These are phyloP conservation scores for Pythium myriotylum DNA, from an alignment of 352 stramenopile species.

Conservation along the genomic window DNA sequence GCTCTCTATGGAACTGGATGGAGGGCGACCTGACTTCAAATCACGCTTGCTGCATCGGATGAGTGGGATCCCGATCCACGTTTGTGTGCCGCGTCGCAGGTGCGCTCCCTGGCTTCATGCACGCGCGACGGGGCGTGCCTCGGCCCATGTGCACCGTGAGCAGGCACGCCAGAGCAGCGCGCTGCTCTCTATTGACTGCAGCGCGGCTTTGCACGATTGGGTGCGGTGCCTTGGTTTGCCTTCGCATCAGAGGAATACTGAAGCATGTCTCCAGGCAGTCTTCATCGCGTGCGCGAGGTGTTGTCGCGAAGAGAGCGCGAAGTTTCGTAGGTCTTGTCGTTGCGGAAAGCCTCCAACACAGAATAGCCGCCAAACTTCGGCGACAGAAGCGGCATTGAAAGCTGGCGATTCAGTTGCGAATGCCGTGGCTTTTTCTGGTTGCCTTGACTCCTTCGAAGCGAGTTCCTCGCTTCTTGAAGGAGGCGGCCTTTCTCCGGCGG, in stretches of 20 bases:
- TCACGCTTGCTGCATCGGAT: not conserved
- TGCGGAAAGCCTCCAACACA: not conserved
- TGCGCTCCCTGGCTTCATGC: not conserved
- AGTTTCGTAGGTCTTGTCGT: not conserved
- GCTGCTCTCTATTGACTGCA: too few species aligned
- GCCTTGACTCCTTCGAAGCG: slow-evolving; percentile 1
- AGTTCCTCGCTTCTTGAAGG: slow-evolving; percentile 7
- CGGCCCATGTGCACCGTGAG: too few species aligned
- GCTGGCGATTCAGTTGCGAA: slow-evolving; percentile 7
- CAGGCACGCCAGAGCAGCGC: too few species aligned
- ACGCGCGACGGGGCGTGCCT: too few species aligned
- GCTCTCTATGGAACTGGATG: not conserved
- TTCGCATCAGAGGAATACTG: too few species aligned
- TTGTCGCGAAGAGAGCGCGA: too few species aligned
- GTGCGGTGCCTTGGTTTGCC: too few species aligned
- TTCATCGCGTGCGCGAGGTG: too few species aligned
- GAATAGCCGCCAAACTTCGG: slow-evolving; percentile 11
- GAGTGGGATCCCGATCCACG: not conserved
- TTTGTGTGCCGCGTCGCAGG: not conserved
- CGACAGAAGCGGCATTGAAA: slow-evolving; percentile 18
- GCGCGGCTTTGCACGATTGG: too few species aligned
- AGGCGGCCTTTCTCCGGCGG: slow-evolving; percentile 15
- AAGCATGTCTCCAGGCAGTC: too few species aligned
- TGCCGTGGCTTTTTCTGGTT: not conserved
- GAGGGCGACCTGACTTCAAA: not conserved